Evolutionary conservation across 768 basidiomycete genomes (phyloP), one percentile per base, ranked within the genome.

Genomic region (Leccinellum albellum): DNA sequence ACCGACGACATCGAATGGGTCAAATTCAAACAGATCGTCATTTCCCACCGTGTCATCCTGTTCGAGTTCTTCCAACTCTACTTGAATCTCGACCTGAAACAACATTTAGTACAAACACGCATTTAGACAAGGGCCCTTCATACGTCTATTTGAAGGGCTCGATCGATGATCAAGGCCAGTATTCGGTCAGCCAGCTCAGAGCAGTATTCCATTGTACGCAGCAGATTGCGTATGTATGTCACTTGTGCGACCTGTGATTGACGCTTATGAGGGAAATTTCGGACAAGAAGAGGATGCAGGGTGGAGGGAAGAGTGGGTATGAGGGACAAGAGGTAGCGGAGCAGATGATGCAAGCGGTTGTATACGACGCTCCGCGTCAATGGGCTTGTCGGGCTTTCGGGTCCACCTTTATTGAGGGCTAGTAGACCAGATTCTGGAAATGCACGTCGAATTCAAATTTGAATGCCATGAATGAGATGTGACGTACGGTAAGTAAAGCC

Each of bases 141-240:
- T 66, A 95, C 96, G 71, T 99, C 97, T 56, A 99, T 94, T 72
- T 95, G 88, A 31, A 98, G 87, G 28, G 94, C 89, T n/a, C 94
- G 86, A 71, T 97, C 94, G 23, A 99, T 82, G 32, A 98, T 91
- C 0, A 88, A 87, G 3, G 86, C 87, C 32, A 98, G 75, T 42
- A 98, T 86, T 62, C 86, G 86, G 60, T 94, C 94, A 2, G 84
- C 76, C 21, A 98, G 76, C 68, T 93, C 94, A 0, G 91, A 86
- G 66, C 95, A 98, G 69, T 97, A 98, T 33, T 84, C 82, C 0
- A 87, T 87, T 35, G 98, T 74, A 32, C 83, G 83, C 6, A 98
- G 80, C 15, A 94, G 71, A 69, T 99, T 99, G 46, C 91, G 85
- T 61, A 98, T 91, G 67, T 94, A 99, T 1, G 93, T 91, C 3